Conservation (phyloP, 495 filamentous ascomycete genomes). For the Usnea hakonensis region DNA sequence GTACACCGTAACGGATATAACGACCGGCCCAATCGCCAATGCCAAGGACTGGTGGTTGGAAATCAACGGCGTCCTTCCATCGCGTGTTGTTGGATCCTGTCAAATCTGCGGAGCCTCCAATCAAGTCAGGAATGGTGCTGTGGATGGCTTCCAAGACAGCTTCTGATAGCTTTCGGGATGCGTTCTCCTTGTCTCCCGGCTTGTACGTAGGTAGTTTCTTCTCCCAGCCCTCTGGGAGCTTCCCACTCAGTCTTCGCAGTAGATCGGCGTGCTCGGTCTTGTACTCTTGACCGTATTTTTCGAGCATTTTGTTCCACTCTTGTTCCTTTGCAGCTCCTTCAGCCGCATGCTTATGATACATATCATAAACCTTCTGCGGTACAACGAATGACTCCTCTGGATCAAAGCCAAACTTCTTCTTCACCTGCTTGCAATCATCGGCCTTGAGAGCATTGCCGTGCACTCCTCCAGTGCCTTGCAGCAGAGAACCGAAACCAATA, state of each 20-base stretch:
- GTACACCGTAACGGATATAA: conserved; percentile 95
- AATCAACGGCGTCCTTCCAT: conserved; percentile 95
- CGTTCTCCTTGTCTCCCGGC: conserved; percentile 72
- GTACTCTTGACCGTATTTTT: conserved; percentile 73
- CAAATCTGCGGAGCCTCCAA: conserved; percentile 95
- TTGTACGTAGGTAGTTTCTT: conserved; percentile 90
- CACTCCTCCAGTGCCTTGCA: conserved; percentile 87
- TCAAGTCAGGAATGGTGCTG: conserved; percentile 73
- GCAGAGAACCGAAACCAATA: conserved; percentile 93
- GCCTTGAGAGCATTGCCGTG: conserved; percentile 92
- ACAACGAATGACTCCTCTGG: conserved; percentile 90
- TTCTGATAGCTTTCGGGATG: conserved; percentile 94
- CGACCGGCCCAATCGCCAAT: conserved; percentile 86
- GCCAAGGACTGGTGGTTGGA: conserved; percentile 80
- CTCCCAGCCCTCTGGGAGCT: conserved; percentile 96
- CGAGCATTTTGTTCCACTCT: conserved; percentile 91
- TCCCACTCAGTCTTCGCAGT: conserved; percentile 66
- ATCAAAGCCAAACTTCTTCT: conserved; percentile 92
- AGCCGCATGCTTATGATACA: conserved; percentile 72
- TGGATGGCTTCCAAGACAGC: conserved; percentile 84
- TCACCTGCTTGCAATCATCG: conserved; percentile 86
- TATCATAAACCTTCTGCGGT: conserved; percentile 87
- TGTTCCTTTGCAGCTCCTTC: conserved; percentile 84
- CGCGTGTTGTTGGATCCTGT: conserved; percentile 97
- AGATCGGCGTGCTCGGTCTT: conserved; percentile 73